A percentile compares a stretch with the other conserved stretches of the same genome.
phyloP scores from a whole-genome alignment of 164 flowering plant species.

The Aristolochia fimbriata region DNA sequence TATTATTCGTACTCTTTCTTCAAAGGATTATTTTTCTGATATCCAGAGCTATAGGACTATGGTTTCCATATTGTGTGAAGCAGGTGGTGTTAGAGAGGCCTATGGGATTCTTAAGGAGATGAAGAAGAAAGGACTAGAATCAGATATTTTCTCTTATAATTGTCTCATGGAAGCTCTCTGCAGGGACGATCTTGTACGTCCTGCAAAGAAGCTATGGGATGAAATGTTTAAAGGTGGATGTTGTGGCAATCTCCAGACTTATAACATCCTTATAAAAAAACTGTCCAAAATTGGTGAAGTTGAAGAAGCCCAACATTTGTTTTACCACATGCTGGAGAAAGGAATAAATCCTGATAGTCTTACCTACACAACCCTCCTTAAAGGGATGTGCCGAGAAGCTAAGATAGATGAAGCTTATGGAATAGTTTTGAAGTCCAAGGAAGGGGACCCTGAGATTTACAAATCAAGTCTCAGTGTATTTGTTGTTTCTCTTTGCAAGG shows the following conservation, averaged over 20 bases:
- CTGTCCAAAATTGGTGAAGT: conserved; percentile 49
- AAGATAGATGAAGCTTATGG: conserved; percentile 47
- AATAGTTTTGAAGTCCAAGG: conserved; percentile 34
- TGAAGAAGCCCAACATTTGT: conserved; percentile 55
- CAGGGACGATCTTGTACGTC: conserved; percentile 72
- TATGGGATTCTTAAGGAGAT: conserved; percentile 67
- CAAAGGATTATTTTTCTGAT: conserved; percentile 47
- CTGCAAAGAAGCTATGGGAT: conserved; percentile 90
- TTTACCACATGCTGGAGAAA: conserved; percentile 59
- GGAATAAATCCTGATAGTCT: conserved; percentile 44
- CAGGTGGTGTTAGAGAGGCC: conserved; percentile 68
- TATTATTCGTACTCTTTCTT: conserved; percentile 32
- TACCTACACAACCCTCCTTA: conserved; percentile 49
- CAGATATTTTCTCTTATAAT: conserved; percentile 62
- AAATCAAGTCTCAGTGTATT: conserved; percentile 32
- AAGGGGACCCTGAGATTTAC: conserved; percentile 43
- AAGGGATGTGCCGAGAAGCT: conserved; percentile 53
- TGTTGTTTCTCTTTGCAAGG: conserved; percentile 43
- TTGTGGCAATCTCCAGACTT: conserved; percentile 53
- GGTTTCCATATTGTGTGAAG: conserved; percentile 60
- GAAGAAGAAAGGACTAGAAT: conserved; percentile 63
- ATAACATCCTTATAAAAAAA: conserved; percentile 58
- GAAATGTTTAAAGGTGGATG: conserved; percentile 87
- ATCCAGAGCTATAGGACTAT: conserved; percentile 53
- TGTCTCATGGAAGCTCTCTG: conserved; percentile 83